A percentile compares a stretch with the other conserved stretches of the same genome.
These are phyloP conservation scores for Cutaneotrichosporon dermatis DNA, from an alignment of 1,284 basidiomycete genomes.

Conservation along the genomic window DNA sequence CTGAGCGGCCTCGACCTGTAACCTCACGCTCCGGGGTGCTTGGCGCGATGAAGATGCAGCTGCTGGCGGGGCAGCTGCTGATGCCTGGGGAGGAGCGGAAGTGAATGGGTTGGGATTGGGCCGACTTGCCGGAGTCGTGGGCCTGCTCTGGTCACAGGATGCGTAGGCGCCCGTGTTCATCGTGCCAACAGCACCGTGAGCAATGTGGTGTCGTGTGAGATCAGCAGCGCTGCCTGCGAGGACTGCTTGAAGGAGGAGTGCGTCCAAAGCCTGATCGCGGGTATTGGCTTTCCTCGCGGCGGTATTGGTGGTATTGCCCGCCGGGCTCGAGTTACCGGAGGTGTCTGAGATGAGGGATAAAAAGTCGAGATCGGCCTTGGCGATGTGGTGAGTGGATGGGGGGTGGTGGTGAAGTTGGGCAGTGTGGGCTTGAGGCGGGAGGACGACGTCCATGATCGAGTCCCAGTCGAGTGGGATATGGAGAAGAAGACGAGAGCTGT, in stretches of 20 bases:
- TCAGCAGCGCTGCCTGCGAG: slow-evolving; percentile 42
- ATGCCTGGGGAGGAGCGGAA: background rate
- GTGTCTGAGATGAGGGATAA: slow-evolving; percentile 38
- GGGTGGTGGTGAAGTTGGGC: slow-evolving; percentile 59
- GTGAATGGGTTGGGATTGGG: slow-evolving; percentile 18
- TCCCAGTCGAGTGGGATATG: slow-evolving; percentile 46
- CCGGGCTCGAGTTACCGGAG: slow-evolving; percentile 8
- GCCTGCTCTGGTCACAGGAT: slow-evolving; percentile 42
- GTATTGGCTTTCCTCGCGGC: slow-evolving; percentile 13
- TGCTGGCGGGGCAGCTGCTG: background rate
- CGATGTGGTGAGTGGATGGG: slow-evolving; percentile 10
- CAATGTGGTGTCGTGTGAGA: slow-evolving; percentile 46
- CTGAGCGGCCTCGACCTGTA: slow-evolving; percentile 17
- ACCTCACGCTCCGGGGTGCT: slow-evolving; percentile 42
- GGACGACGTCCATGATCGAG: slow-evolving; percentile 41
- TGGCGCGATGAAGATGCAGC: slow-evolving; percentile 17
- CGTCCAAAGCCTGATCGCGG: slow-evolving; percentile 34
- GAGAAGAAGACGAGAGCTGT: background rate
- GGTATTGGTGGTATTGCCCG: slow-evolving; percentile 3
- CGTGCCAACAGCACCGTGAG: slow-evolving; percentile 30
- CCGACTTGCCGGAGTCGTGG: slow-evolving; percentile 27
- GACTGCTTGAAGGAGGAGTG: slow-evolving; percentile 45
- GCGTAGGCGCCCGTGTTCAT: slow-evolving; percentile 42
- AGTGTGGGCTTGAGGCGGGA: slow-evolving; percentile 56
- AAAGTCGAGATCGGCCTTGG: slow-evolving; percentile 42